These are phyloP conservation scores for Tetradesmus lagerheimii DNA, from an alignment of 139 green algal genomes.

Conservation along the genomic window DNA sequence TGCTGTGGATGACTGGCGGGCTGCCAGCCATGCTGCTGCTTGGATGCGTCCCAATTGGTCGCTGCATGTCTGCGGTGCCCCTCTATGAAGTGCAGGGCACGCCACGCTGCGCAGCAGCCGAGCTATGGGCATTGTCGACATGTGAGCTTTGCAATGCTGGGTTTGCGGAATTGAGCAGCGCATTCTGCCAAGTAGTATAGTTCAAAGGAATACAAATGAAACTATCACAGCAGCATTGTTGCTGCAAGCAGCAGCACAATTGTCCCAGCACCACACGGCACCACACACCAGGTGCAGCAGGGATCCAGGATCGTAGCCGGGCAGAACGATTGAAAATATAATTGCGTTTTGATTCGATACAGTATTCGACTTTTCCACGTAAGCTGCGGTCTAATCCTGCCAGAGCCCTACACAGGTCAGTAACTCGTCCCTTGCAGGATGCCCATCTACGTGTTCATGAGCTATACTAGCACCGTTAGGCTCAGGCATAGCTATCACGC, in stretches of 20 bases:
- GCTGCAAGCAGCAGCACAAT: background rate
- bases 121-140: conserved; percentile 28
- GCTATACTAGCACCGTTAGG: too few species aligned
- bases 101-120: conserved; percentile 31
- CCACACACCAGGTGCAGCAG: background rate
- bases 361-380: background rate
- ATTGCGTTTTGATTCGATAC: background rate
- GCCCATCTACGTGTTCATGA: too few species aligned
- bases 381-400: background rate
- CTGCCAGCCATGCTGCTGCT: conserved; percentile 38
- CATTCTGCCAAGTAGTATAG: background rate
- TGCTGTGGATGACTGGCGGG: conserved; percentile 14
- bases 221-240: background rate
- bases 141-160: background rate
- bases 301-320: too few species aligned
- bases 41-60: background rate
- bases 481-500: too few species aligned
- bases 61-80: background rate
- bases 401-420: background rate
- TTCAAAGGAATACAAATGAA: background rate
- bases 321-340: background rate
- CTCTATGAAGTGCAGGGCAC: background rate
- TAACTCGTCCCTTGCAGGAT: background rate
- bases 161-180: conserved; percentile 23
- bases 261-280: background rate